Percentiles rank a stretch among this genome's conserved stretches.
Conservation (phyloP, 495 filamentous ascomycete species). For the Penicillium mononematosum region DNA sequence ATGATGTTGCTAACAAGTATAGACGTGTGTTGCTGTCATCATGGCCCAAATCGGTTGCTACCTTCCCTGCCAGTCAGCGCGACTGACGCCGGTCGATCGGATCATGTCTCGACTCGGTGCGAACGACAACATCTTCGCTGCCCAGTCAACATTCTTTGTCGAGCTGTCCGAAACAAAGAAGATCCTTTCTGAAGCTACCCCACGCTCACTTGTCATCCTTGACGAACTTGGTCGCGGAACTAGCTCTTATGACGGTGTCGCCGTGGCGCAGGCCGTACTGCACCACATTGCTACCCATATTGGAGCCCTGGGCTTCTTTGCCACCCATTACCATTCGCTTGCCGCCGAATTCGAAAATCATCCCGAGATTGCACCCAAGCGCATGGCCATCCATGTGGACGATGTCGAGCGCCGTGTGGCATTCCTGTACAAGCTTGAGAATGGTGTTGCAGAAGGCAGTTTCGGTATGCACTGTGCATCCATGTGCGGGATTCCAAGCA, state of each 20-base stretch:
- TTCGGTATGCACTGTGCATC: conserved; percentile 99
- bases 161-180: conserved; percentile 98
- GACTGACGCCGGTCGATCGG: conserved; percentile 88
- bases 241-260: conserved; percentile 90
- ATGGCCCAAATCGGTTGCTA: conserved; percentile 99
- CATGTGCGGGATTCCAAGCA: conserved; percentile 90
- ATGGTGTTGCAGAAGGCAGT: conserved; percentile 92
- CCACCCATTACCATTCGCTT: conserved; percentile 95
- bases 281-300: conserved; percentile 93
- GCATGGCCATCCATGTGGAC: conserved; percentile 95
- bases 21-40: conserved; percentile 93
- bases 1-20: conserved; percentile 16
- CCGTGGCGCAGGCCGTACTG: conserved; percentile 92
- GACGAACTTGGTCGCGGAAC: conserved; percentile 97
- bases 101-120: conserved; percentile 99
- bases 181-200: conserved; percentile 92
- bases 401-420: conserved; percentile 79
- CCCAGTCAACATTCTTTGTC: conserved; percentile 98
- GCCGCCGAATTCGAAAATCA: conserved; percentile 85
- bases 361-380: conserved; percentile 77
- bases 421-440: conserved; percentile 93
- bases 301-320: conserved; percentile 94
- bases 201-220: conserved; percentile 92
- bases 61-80: conserved; percentile 78
- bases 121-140: conserved; percentile 98